Evolutionary conservation across 176 grass and related monocot genomes (phyloP).

Genomic region (Stipa capillata): DNA sequence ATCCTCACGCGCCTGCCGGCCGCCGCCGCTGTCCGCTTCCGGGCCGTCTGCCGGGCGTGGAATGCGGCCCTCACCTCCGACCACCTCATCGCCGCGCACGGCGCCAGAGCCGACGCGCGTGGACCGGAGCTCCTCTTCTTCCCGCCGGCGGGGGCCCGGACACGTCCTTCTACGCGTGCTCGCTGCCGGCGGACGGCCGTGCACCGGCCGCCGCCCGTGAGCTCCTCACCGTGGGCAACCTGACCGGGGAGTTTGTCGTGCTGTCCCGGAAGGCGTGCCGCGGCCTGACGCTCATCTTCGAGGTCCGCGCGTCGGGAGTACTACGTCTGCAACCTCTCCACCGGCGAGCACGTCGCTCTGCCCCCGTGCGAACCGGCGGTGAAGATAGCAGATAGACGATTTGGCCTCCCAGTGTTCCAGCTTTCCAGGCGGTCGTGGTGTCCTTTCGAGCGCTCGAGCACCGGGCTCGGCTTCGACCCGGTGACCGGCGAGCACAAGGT

Average conservation of each 20-base stretch:
- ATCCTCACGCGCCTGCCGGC: not conserved
- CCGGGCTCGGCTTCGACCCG: constrained; percentile 16
- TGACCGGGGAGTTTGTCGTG: not conserved
- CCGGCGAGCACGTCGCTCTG: not conserved
- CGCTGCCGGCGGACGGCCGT: not conserved
- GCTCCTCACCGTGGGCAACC: not conserved
- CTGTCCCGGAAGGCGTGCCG: constrained; percentile 6
- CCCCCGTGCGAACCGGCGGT: not conserved
- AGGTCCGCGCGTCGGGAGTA: not conserved
- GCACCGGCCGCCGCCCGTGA: not conserved
- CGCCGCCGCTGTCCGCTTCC: not conserved
- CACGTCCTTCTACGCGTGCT: not conserved
- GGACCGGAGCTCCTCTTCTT: not conserved
- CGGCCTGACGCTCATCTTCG: not conserved
- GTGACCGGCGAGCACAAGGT: constrained; percentile 6
- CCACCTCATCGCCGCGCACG: not conserved
- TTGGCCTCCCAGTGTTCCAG: not conserved
- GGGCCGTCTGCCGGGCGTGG: not conserved
- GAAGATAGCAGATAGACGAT: rapidly evolving
- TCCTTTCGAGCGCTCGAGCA: not conserved
- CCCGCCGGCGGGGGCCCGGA: not conserved
- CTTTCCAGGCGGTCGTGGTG: not conserved
- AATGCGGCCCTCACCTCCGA: not conserved
- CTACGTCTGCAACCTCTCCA: constrained; percentile 19
- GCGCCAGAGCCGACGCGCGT: not conserved